Base-by-base conservation (phyloP, 371 early-diverging fungal genomes). In the Saksenaea oblongispora region DNA sequence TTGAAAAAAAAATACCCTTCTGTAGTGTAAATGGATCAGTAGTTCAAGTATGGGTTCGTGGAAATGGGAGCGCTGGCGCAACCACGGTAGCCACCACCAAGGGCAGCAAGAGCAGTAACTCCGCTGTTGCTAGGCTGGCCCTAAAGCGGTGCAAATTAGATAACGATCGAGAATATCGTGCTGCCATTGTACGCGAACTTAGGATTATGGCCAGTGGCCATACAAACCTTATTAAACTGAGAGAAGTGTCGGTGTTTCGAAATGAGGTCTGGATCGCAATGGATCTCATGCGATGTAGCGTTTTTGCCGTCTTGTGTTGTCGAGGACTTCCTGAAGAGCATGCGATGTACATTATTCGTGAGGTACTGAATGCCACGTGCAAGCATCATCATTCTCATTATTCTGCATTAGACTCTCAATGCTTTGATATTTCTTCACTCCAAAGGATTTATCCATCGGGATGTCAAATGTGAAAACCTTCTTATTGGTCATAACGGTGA, bases 191-290 rank as follows among this genome's bases (percentile, higher is more conserved):
- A 14, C 74, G 82, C 14, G 82, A 82, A 55, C 56, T 82, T 9
- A 69, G 75, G 27, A 79, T 82, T 47, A 82, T 82, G 82, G 72
- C 79, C 18, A 71, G 59, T 39, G 78, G 74, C 9, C 79, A 82
- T 67, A 27, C 47, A 14, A 79, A 82, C 63, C 59, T 82, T 3
- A 82, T 82, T 44, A 72, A 68, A 28, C 63, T 79, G 5, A 61
- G 73, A 31, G 82, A 82, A 54, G 74, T 68, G 9, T 60, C 79
- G 4, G 60, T 78, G 5, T 74, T 63, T 54, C 68, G 66, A 34
- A 71, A 72, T 28, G 78, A 77, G 54, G 72, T 82, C 7, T 82
- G 79, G 79, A 82, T 82, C 14, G 76, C 78, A 24, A 82, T 82
- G 82, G 82, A 82, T 70, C 63, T 82, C 1, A 79, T 79, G 79